Evolutionary conservation across 345 rosid species (phyloP).

Genomic region (Salix viminalis): DNA sequence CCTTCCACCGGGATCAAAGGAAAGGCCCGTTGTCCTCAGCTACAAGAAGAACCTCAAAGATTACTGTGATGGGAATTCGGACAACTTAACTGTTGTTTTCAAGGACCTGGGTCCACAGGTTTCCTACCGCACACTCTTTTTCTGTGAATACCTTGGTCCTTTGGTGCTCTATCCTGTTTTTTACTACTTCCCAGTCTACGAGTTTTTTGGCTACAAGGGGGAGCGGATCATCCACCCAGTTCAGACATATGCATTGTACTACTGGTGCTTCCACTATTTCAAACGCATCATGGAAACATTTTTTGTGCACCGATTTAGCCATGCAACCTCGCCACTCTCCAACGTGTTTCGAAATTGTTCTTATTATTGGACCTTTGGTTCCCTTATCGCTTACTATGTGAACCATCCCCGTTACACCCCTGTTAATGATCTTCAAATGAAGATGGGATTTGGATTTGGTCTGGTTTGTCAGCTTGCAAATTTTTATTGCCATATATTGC

Average conservation of each 20-base stretch:
- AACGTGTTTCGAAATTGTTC: slow-evolving; percentile 94
- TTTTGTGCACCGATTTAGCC: slow-evolving; percentile 89
- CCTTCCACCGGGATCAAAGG: slow-evolving; percentile 65
- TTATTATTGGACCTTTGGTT: slow-evolving; percentile 91
- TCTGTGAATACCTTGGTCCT: slow-evolving; percentile 93
- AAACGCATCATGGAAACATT: slow-evolving; percentile 95
- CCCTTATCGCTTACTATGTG: slow-evolving; percentile 79
- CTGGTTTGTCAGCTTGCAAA: slow-evolving; percentile 72
- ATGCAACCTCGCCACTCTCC: slow-evolving; percentile 83
- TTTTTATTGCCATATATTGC: slow-evolving; percentile 81
- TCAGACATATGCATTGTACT: slow-evolving; percentile 90
- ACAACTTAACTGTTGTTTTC: slow-evolving; percentile 60
- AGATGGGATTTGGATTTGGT: slow-evolving; percentile 89
- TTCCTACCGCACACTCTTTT: slow-evolving; percentile 89
- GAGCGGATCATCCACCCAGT: slow-evolving; percentile 67
- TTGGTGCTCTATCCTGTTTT: slow-evolving; percentile 77
- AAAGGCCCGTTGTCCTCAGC: slow-evolving; percentile 59
- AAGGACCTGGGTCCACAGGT: slow-evolving; percentile 97
- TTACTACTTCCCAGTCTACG: slow-evolving; percentile 81
- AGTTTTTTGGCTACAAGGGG: slow-evolving; percentile 63
- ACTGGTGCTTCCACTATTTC: slow-evolving; percentile 94
- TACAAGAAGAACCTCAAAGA: slow-evolving; percentile 68
- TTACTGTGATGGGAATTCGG: slow-evolving; percentile 59
- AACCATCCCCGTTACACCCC: slow-evolving; percentile 96
- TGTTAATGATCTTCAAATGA: slow-evolving; percentile 81